Evolutionary conservation across 306 rosid species (phyloP), one percentile per base, ranked within the genome.

Genomic region (Canavalia ensiformis): DNA sequence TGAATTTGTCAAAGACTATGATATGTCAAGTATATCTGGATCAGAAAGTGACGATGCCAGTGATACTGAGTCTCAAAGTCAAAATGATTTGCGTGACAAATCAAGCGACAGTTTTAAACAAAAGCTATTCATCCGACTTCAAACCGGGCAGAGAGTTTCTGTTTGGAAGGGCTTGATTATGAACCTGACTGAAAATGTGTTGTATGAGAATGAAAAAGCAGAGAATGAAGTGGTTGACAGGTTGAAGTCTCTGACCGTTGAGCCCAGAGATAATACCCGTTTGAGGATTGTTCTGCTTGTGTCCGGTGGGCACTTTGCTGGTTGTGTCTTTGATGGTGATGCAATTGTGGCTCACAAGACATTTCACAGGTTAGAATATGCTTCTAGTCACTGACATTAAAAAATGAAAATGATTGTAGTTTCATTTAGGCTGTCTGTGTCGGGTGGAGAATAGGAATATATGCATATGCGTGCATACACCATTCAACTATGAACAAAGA

Each of bases 271-370:
- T 73, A 87, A 84, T 6, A 87, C 90, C 56, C 82, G 4, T 64
- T 85, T 93, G 76, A 88, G 98, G 86, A 87, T 95, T 5, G 90
- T 95, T 83, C 81, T 95, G 82, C 97, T 95, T 83, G 97, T 89
- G 7, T 91, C 97, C 1, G 99, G 98, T 65, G 99, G 99, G 58
- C 98, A 95, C 81, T 95, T 95, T 72, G 99, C 93, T 0, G 97
- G 97, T 11, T 91, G 99, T 83, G 98, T 95, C 65, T 93, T 95
- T 74, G 97, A 91, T 39, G 99, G 99, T 56, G 90, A 81, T 76
- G 67, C 8, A 7, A 89, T 91, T 77, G 91, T 93, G 76, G 98
- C 97, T 89, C 91, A 89, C 86, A 95, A 95, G 90, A 95, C 98
- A 72, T 95, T 95, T 82, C 99, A 95, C 90, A 90, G 99, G 99